These are phyloP conservation scores for Mycothermus thermophilus DNA, from an alignment of 495 filamentous ascomycete genomes.

Conservation along the genomic window DNA sequence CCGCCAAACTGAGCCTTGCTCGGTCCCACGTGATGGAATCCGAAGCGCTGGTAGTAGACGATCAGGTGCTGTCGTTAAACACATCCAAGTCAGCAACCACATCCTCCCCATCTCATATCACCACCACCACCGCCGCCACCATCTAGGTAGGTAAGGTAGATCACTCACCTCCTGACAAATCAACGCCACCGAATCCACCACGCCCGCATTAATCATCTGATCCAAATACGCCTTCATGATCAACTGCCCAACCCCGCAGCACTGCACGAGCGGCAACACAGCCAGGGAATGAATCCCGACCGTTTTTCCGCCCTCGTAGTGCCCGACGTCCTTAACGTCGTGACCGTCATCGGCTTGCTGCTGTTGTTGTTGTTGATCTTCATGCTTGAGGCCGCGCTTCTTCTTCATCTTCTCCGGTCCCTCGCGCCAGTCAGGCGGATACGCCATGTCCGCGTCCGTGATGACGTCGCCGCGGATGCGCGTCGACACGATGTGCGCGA, in stretches of 20 bases:
- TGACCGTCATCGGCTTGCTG: conserved; percentile 15
- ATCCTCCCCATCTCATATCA: neutral
- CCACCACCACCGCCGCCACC: neutral
- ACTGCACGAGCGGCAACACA: conserved; percentile 61
- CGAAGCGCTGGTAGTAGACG: conserved; percentile 61
- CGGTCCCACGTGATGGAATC: conserved; percentile 53
- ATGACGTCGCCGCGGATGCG: conserved; percentile 45
- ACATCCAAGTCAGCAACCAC: too few species aligned
- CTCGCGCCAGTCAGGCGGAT: conserved; percentile 49
- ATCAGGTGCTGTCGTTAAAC: conserved; percentile 52
- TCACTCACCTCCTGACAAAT: conserved; percentile 54
- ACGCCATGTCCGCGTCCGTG: conserved; percentile 64
- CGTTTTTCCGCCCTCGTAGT: conserved; percentile 59
- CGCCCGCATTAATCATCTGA: conserved; percentile 42
- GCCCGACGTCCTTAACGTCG: conserved; percentile 27
- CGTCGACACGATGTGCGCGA: conserved; percentile 72
- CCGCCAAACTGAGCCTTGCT: conserved; percentile 57
- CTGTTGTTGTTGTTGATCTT: too few species aligned
- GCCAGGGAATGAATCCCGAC: conserved; percentile 72
- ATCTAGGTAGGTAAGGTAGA: too few species aligned
- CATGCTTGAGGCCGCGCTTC: too few species aligned
- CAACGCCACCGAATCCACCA: conserved; percentile 60
- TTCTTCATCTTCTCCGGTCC: neutral
- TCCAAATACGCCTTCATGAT: conserved; percentile 66
- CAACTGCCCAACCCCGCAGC: conserved; percentile 58